Evolutionary conservation across 345 rosid genomes (phyloP).

Genomic region (Hevea brasiliensis): DNA sequence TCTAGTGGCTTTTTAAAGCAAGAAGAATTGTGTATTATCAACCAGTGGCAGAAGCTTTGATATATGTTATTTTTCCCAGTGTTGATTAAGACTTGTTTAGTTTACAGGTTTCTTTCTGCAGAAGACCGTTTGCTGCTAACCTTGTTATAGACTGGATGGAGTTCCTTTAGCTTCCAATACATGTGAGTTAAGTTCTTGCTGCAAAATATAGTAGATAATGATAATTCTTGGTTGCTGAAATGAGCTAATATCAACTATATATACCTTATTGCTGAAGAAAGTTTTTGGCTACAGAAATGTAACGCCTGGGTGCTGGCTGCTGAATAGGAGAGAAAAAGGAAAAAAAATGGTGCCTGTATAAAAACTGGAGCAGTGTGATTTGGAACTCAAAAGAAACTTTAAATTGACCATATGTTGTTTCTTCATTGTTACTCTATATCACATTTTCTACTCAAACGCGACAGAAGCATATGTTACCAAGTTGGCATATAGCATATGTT

Average conservation of each 20-base stretch:
- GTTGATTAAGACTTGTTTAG: not conserved
- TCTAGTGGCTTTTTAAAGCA: too few relatives aligned
- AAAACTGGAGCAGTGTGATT: not conserved
- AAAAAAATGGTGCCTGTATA: not conserved
- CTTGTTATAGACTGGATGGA: not conserved
- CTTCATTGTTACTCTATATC: not conserved
- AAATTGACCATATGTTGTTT: not conserved
- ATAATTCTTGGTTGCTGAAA: not conserved
- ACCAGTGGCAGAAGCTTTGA: too few relatives aligned
- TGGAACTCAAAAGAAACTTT: not conserved
- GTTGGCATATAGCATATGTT: not conserved
- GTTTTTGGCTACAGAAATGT: constrained; percentile 16
- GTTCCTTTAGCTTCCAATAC: not conserved
- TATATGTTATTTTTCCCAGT: too few relatives aligned
- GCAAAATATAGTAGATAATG: not conserved
- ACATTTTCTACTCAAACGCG: not conserved
- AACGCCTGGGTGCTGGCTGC: not conserved
- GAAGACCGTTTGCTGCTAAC: constrained; percentile 1
- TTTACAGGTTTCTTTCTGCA: constrained; percentile 15
- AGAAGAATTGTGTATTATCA: too few relatives aligned
- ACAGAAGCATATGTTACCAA: not conserved
- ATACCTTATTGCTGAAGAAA: not conserved
- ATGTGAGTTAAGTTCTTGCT: not conserved
- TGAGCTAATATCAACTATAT: not conserved
- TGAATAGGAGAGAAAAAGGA: not conserved